These are phyloP conservation scores for Bruguiera hainesii DNA, from an alignment of 441 rosid genomes.

Conservation along the genomic window DNA sequence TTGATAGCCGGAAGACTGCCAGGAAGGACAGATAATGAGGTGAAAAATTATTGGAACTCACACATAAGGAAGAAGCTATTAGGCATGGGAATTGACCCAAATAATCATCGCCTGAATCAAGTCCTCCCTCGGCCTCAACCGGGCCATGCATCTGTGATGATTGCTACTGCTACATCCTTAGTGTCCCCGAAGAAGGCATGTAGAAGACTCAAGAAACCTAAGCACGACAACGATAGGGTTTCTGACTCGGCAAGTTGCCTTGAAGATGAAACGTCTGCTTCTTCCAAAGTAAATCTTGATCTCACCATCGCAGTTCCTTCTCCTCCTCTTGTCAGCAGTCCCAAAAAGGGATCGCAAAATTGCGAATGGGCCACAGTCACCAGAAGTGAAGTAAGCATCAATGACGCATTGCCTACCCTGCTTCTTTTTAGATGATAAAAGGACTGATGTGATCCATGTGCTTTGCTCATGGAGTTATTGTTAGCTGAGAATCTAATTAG, in stretches of 20 bases:
- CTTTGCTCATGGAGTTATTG: neutral
- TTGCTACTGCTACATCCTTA: slow-evolving; percentile 9
- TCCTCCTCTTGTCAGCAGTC: neutral
- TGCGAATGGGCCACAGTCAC: neutral
- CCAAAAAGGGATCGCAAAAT: slow-evolving; percentile 8
- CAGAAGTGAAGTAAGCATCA: neutral
- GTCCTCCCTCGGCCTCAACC: slow-evolving; percentile 21
- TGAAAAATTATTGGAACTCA: slow-evolving; percentile 49
- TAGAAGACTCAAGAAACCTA: slow-evolving; percentile 1
- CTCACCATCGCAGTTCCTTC: slow-evolving; percentile 31
- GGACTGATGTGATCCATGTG: too few species aligned
- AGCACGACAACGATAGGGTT: slow-evolving; percentile 14
- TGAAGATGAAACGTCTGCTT: slow-evolving; percentile 26
- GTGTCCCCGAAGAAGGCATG: neutral
- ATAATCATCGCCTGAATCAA: slow-evolving; percentile 34
- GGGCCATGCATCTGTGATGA: neutral
- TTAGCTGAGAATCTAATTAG: too few species aligned
- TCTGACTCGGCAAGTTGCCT: slow-evolving; percentile 32
- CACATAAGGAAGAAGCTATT: slow-evolving; percentile 34
- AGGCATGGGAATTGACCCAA: slow-evolving; percentile 40
- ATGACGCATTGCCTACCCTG: slow-evolving; percentile 25
- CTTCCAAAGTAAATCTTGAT: slow-evolving; percentile 34
- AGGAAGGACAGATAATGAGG: slow-evolving; percentile 46
- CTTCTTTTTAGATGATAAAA: slow-evolving; percentile 26
- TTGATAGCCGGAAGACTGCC: slow-evolving; percentile 47